Base-by-base conservation (phyloP, 2,329 filamentous ascomycete genomes). In the Alternaria triticina region DNA sequence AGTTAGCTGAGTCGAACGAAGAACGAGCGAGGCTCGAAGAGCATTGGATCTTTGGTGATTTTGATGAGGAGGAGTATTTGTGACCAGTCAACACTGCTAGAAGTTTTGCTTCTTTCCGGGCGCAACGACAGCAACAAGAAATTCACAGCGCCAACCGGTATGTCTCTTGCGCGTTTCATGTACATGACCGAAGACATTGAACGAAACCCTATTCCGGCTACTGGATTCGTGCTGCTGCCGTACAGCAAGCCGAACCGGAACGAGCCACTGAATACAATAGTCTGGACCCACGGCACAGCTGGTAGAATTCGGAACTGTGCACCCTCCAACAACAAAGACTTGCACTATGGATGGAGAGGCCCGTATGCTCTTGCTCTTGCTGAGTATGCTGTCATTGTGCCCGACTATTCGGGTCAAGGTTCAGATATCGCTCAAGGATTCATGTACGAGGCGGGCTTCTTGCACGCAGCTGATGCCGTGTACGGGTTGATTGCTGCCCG, bases 11-110 rank as follows among this genome's bases (percentile, higher is more conserved):
- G 57, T 66, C 69, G 40, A 61, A 71, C 11, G 63, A 70, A 22
- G 72, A 73, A 55, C 56, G 68, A 36, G 20, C 30, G 54, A 67
- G 23, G 46, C 25, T 73, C 27, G 33, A 5, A 13, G 64, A 71
- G 64, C 71, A 76, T 64, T 76, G 73, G 74, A 62, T 70, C 6
- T 74, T 75, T 50, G 73, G 76, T 61, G 75, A 79, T 58, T 73
- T 76, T 58, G 71, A 77, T 65, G 76, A 79, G 66, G 66, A 70
- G 22, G 68, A 71, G 61, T 73, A 74, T 66, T 40, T n/a, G 5
- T 40, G n/a, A 40, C 2, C 36, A 40, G 11, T 40, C n/a, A 40
- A 40, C 2, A 40, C 36, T 36, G 33, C 33, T 36, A 15, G 33
- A n/a, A 36, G 33, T 36, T 5, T 9, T 36, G 33, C 33, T 36